Evolutionary conservation across 495 filamentous ascomycete species (phyloP), one percentile per base, ranked within the genome.

Genomic region (Cudoniella acicularis): DNA sequence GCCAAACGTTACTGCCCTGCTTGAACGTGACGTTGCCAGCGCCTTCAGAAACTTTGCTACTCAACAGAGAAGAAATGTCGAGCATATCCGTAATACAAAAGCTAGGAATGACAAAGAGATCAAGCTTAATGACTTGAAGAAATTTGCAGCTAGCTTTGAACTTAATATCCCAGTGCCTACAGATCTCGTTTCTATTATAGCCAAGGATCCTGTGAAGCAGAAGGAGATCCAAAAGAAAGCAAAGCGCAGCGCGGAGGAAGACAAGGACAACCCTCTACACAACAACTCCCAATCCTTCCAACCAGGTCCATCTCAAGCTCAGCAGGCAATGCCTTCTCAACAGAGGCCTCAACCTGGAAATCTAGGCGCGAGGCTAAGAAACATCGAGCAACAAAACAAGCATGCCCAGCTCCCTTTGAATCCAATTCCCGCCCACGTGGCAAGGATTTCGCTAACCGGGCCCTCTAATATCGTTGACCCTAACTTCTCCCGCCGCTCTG

Each of bases 91-190:
- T 43, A 78, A 84, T 60, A 82, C 79, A 52, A 89, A 91, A 67
- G 84, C 83, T 20, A 90, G 87, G 59, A 84, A 86, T 23, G 90
- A 97, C 64, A 94, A 95, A 67, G 88, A 89, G 59, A 80, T 92
- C 62, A 97, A 95, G 74, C 70, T 99, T 54, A 92, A 88, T 57
- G 94, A 99, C 67, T 74, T 99, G 56, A 92, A 92, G 81, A 96
- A 91, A 62, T 99, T 99, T 67, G 90, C 95, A 0, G 77, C 87
- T 65, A 94, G 79, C 71, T 99, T 99, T 78, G 96, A 96, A 71
- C 82, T 99, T 1, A 82, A 85, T 10, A 96, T 91, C 1, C 91
- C 91, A 10, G 91, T 99, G 6, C 94, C 94, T 8, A 84, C 83
- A 59, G 94, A 99, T 72, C 73, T 99, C 47, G 89, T 99, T 21